Percentiles rank a stretch among this genome's conserved stretches.
Evolutionary conservation across 2,329 filamentous ascomycete genomes (phyloP).

Genomic region (Aspergillus amoenus): DNA sequence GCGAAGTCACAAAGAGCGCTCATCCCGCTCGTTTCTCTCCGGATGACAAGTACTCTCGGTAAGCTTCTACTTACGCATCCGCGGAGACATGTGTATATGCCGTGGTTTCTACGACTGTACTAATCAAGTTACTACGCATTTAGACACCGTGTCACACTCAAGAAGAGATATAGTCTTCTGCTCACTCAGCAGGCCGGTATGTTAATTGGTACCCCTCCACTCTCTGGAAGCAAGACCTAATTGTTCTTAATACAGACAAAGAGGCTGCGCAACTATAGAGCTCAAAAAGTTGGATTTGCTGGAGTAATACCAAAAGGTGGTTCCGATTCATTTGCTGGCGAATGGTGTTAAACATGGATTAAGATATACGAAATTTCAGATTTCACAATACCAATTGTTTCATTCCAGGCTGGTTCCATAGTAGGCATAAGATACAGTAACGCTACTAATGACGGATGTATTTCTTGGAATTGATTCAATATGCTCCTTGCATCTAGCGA

Average conservation of each 20-base stretch:
- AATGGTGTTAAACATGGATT: constrained; percentile 40
- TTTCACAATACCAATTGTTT: constrained; percentile 12
- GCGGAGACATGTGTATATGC: neutral
- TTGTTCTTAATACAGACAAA: constrained; percentile 23
- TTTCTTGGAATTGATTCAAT: neutral
- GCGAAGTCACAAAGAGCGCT: constrained; percentile 89
- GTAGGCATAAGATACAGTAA: neutral
- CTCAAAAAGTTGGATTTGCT: constrained; percentile 11
- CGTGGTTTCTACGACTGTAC: neutral
- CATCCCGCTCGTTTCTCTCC: constrained; percentile 96
- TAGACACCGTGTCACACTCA: constrained; percentile 88
- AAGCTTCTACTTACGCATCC: constrained; percentile 20
- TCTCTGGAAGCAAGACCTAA: constrained; percentile 10
- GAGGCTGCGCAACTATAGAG: constrained; percentile 33
- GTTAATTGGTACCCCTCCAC: constrained; percentile 14
- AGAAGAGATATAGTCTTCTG: constrained; percentile 87
- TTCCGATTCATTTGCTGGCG: constrained; percentile 33
- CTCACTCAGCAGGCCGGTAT: constrained; percentile 71
- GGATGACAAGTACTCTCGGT: constrained; percentile 95
- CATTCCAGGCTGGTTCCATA: neutral
- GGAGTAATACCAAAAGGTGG: constrained; percentile 26
- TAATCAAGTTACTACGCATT: neutral
- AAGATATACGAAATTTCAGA: constrained; percentile 23
- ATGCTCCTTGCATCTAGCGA: constrained; percentile 14
- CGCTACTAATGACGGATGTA: neutral